Conservation (phyloP, 208 protist species). For the Balamuthia mandrillaris region DNA sequence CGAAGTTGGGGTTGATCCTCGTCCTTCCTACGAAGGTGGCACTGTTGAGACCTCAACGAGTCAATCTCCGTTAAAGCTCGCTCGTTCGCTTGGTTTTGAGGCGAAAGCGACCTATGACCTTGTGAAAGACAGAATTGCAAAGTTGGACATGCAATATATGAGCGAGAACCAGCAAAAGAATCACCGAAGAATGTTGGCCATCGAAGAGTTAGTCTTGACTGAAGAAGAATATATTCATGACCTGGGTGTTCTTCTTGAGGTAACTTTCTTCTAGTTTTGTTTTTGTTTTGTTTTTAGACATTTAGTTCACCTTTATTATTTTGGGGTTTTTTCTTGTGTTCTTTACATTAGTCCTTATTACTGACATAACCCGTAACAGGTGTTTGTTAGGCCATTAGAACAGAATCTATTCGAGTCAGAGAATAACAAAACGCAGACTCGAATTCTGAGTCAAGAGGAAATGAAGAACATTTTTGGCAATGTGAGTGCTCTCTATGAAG, state of each 20-base stretch:
- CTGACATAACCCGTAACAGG: not conserved
- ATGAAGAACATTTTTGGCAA: constrained; percentile 21
- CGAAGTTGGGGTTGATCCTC: constrained; percentile 5
- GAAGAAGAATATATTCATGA: constrained; percentile 39
- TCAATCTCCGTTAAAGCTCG: not conserved
- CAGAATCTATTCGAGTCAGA: not conserved
- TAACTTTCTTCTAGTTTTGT: not conserved
- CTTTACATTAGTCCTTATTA: not conserved
- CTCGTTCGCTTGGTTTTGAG: not conserved
- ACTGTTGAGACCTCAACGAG: not conserved
- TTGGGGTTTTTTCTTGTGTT: not conserved
- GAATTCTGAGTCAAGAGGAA: constrained; percentile 20
- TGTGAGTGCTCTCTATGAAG: not conserved
- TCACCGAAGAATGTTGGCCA: constrained; percentile 5
- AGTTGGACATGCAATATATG: constrained; percentile 37
- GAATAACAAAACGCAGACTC: not conserved
- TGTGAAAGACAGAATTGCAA: not conserved
- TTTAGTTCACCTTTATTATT: not conserved
- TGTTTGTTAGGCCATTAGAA: not conserved
- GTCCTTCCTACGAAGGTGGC: too few species aligned
- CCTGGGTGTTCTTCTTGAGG: not conserved
- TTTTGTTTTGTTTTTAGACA: not conserved
- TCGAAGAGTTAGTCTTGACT: constrained; percentile 37
- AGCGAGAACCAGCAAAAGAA: not conserved
- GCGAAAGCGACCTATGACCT: constrained; percentile 9